phyloP scores from a whole-genome alignment of 352 stramenopile genomes.

The Pythium volutum region DNA sequence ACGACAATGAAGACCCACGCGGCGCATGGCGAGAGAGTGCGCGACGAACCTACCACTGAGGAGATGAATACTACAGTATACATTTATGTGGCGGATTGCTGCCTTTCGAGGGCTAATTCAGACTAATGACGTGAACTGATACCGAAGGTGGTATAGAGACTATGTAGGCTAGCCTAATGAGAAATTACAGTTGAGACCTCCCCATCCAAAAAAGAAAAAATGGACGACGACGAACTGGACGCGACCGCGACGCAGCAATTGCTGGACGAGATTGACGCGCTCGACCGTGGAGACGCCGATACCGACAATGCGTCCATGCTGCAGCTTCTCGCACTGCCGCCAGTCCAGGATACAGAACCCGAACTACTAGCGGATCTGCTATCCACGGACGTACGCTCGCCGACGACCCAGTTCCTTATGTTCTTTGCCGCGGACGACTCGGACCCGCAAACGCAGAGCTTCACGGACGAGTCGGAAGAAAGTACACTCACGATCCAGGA shows the following conservation, averaged over 20 bases:
- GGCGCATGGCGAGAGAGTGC: not conserved
- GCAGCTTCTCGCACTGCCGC: not conserved
- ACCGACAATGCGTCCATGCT: not conserved
- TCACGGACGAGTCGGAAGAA: not conserved
- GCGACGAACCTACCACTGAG: too few relatives aligned
- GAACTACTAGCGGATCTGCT: not conserved
- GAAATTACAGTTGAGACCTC: not conserved
- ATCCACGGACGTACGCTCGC: not conserved
- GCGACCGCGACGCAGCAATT: constrained; percentile 3
- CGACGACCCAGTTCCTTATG: constrained; percentile 6
- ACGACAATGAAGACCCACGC: too few relatives aligned
- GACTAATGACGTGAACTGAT: too few relatives aligned
- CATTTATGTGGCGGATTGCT: too few relatives aligned
- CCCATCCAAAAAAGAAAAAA: not conserved
- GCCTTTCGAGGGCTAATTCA: too few relatives aligned
- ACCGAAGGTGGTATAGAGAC: too few relatives aligned
- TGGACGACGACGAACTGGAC: constrained; percentile 4
- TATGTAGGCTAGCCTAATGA: not conserved
- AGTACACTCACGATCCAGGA: not conserved
- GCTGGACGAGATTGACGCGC: constrained; percentile 3
- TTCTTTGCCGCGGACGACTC: constrained; percentile 7
- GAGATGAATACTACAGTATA: too few relatives aligned
- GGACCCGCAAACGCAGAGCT: not conserved
- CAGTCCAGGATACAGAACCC: not conserved
- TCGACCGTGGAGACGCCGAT: not conserved